Conservation (phyloP, 2,329 filamentous ascomycete genomes). For the Neonectria ditissima region DNA sequence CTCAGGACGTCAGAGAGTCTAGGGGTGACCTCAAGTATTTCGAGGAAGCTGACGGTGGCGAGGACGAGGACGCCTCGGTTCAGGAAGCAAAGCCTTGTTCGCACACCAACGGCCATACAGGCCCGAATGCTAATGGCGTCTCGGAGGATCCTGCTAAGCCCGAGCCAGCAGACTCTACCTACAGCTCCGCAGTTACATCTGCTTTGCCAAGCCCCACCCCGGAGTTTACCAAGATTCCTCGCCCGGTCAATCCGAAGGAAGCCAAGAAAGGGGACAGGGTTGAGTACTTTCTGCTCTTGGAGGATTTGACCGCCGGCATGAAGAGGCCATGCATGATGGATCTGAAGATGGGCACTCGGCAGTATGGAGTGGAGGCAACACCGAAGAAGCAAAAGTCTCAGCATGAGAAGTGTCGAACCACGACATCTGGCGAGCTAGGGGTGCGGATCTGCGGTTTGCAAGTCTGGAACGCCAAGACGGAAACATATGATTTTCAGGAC, state of each 20-base stretch:
- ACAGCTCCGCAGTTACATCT: slow-evolving; percentile 48
- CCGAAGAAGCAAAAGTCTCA: slow-evolving; percentile 95
- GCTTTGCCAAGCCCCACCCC: slow-evolving; percentile 53
- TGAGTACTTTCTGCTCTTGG: slow-evolving; percentile 91
- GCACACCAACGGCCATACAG: slow-evolving; percentile 17
- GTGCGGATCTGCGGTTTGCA: slow-evolving; percentile 96
- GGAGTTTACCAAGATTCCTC: slow-evolving; percentile 59
- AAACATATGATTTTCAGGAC: slow-evolving; percentile 94
- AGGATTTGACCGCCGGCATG: slow-evolving; percentile 97
- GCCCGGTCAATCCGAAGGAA: slow-evolving; percentile 81
- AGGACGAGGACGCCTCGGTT: slow-evolving; percentile 50
- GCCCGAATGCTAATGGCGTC: slow-evolving; percentile 29
- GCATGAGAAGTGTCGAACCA: slow-evolving; percentile 89
- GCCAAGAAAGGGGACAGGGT: slow-evolving; percentile 78
- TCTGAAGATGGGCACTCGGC: slow-evolving; percentile 97
- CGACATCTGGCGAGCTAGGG: slow-evolving; percentile 90
- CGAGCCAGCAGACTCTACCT: slow-evolving; percentile 50
- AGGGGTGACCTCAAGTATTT: slow-evolving; percentile 89
- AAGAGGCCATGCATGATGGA: slow-evolving; percentile 96
- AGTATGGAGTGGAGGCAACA: slow-evolving; percentile 92
- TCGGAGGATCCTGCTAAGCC: slow-evolving; percentile 18
- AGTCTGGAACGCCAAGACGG: slow-evolving; percentile 88
- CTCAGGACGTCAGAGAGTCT: slow-evolving; percentile 76
- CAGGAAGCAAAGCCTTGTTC: neutral
- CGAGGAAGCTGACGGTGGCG: slow-evolving; percentile 88